These are phyloP conservation scores for Chondrus crispus DNA, from an alignment of 23 red algal species.

Conservation along the genomic window DNA sequence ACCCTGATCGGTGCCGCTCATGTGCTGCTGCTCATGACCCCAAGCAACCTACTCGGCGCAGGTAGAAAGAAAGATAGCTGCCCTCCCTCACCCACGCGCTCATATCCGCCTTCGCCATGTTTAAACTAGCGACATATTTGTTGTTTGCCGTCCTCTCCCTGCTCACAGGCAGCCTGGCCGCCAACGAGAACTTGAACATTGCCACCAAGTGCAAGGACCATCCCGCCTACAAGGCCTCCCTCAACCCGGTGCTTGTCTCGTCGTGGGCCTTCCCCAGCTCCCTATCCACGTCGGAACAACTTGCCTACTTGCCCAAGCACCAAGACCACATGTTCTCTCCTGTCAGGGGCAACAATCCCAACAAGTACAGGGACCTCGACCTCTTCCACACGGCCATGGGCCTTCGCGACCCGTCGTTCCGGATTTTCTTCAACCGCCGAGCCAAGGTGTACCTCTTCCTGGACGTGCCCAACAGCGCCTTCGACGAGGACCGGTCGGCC, in stretches of 20 bases:
- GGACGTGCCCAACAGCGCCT: background rate
- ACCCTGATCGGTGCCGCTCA: too few species aligned
- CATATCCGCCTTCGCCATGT: too few species aligned
- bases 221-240: background rate
- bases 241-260: slow-evolving; percentile 13
- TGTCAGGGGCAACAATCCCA: background rate
- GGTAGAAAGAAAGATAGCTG: too few species aligned
- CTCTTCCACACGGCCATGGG: background rate
- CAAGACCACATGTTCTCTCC: background rate
- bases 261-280: background rate
- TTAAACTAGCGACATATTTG: too few species aligned
- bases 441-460: slow-evolving; percentile 12
- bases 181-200: too few species aligned
- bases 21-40: too few species aligned
- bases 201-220: background rate
- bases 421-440: slow-evolving; percentile 10
- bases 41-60: too few species aligned
- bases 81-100: too few species aligned
- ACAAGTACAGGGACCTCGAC: slow-evolving; percentile 10
- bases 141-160: too few species aligned
- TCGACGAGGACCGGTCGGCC: background rate
- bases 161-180: too few species aligned
- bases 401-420: background rate
- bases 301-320: slow-evolving; percentile 6
- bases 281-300: background rate